phyloP scores from a whole-genome alignment of 2,329 filamentous ascomycete species.

The Alternaria arbusti region DNA sequence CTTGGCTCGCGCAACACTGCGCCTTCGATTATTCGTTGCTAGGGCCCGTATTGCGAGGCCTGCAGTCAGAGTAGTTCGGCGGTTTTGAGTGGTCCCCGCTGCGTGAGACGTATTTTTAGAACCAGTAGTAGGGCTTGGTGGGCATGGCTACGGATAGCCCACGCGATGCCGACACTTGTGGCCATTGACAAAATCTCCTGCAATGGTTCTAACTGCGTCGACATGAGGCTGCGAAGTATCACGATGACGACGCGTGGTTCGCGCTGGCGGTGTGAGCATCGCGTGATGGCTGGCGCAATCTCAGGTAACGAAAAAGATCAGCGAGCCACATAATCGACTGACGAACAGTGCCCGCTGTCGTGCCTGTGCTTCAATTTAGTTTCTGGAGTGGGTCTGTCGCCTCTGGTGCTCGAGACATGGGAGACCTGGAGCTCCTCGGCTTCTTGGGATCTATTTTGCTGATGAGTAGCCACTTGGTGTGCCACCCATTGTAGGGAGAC shows the following conservation, averaged over 20 bases:
- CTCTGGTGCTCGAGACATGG: slow-evolving; percentile 1
- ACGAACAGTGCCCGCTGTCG: slow-evolving; percentile 6
- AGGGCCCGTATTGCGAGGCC: slow-evolving; percentile 21
- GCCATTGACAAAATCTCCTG: slow-evolving; percentile 16
- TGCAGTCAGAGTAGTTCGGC: slow-evolving; percentile 16
- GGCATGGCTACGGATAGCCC: slow-evolving; percentile 5
- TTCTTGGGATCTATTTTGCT: not conserved
- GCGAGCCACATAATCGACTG: slow-evolving; percentile 13
- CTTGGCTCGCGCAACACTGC: slow-evolving; percentile 28
- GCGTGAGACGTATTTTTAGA: slow-evolving; percentile 22
- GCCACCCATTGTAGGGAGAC: not conserved
- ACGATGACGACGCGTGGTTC: slow-evolving; percentile 17
- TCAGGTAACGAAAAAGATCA: slow-evolving; percentile 7
- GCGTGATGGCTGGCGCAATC: slow-evolving; percentile 11
- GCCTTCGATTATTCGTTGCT: slow-evolving; percentile 31
- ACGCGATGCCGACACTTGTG: slow-evolving; percentile 23
- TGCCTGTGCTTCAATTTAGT: slow-evolving; percentile 6
- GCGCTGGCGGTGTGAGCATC: slow-evolving; percentile 8
- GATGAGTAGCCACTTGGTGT: not conserved
- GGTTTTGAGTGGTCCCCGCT: slow-evolving; percentile 9
- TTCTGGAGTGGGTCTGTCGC: slow-evolving; percentile 1
- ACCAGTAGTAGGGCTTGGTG: slow-evolving; percentile 4
- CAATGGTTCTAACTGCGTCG: slow-evolving; percentile 12
- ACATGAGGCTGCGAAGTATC: not conserved
- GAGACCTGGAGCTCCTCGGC: not conserved